Evolutionary conservation across 768 basidiomycete genomes (phyloP).

Genomic region (Tylopilus felleus): DNA sequence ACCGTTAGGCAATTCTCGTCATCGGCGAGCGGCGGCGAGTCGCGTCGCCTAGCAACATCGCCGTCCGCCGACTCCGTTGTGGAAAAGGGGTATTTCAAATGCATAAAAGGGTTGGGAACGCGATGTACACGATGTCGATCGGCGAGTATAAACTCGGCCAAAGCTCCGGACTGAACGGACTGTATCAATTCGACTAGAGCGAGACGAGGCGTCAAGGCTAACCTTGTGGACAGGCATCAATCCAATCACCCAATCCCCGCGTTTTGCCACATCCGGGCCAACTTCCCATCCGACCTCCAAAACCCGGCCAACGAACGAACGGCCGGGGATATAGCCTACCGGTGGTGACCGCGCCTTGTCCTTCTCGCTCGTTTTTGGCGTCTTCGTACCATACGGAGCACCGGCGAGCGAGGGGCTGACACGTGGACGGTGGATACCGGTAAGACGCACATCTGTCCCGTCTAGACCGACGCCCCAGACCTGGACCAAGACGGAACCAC

Average conservation of each 20-base stretch:
- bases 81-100: slow-evolving; percentile 25
- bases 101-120: slow-evolving; percentile 58
- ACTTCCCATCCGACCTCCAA: slow-evolving; percentile 79
- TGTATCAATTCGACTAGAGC: slow-evolving; percentile 7
- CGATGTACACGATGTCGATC: slow-evolving; percentile 77
- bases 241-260: slow-evolving; percentile 88
- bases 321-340: slow-evolving; percentile 80
- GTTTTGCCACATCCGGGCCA: slow-evolving; percentile 44
- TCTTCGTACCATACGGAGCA: slow-evolving; percentile 22
- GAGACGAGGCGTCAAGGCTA: slow-evolving; percentile 22
- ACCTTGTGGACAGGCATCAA: slow-evolving; percentile 80
- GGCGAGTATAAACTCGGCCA: slow-evolving; percentile 84
- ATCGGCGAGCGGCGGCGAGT: slow-evolving; percentile 5
- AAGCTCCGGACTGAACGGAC: slow-evolving; percentile 64
- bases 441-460: slow-evolving; percentile 63
- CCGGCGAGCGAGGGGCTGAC: slow-evolving; percentile 10
- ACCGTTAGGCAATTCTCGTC: slow-evolving; percentile 39
- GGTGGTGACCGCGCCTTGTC: slow-evolving; percentile 24
- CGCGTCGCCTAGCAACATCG: slow-evolving; percentile 10
- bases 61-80: slow-evolving; percentile 8
- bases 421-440: slow-evolving; percentile 40
- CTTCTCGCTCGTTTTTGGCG: slow-evolving; percentile 22
- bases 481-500: slow-evolving; percentile 73
- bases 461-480: slow-evolving; percentile 90
- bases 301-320: slow-evolving; percentile 82